A percentile compares a stretch with the other conserved stretches of the same genome.
Evolutionary conservation across 2,329 filamentous ascomycete species (phyloP).

Genomic region (Xylariaceae sp.): DNA sequence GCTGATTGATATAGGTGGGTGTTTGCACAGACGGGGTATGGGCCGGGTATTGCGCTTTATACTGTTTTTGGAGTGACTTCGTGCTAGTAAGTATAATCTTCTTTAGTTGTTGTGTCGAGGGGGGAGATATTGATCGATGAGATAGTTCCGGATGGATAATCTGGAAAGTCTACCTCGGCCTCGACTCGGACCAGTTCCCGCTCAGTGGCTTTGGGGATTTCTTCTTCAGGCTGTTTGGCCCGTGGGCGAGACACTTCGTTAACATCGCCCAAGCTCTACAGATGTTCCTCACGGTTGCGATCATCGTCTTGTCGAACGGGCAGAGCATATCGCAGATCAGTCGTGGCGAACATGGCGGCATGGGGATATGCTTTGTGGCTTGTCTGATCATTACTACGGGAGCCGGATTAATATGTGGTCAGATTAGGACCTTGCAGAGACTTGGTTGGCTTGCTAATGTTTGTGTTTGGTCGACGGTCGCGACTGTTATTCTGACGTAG

Average conservation of each 20-base stretch:
- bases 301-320: constrained; percentile 12
- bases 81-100: constrained; percentile 36
- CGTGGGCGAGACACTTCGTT: constrained; percentile 40
- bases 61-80: constrained; percentile 37
- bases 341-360: constrained; percentile 41
- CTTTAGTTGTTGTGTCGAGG: too few relatives aligned
- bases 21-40: constrained; percentile 22
- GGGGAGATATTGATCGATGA: too few relatives aligned
- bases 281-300: constrained; percentile 9
- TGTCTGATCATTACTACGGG: constrained; percentile 48
- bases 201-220: constrained; percentile 45
- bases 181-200: constrained; percentile 46
- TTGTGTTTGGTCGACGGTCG: constrained; percentile 34
- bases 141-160: constrained; percentile 36
- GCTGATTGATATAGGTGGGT: too few relatives aligned
- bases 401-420: constrained; percentile 49
- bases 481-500: too few relatives aligned
- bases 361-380: constrained; percentile 48
- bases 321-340: constrained; percentile 37
- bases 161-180: constrained; percentile 42
- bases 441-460: constrained; percentile 54
- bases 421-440: constrained; percentile 52
- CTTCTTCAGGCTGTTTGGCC: constrained; percentile 45
- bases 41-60: constrained; percentile 42
- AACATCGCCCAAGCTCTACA: constrained; percentile 44